Evolutionary conservation across 129 eudicot genomes (phyloP).

Genomic region (Flaveria linearis): DNA sequence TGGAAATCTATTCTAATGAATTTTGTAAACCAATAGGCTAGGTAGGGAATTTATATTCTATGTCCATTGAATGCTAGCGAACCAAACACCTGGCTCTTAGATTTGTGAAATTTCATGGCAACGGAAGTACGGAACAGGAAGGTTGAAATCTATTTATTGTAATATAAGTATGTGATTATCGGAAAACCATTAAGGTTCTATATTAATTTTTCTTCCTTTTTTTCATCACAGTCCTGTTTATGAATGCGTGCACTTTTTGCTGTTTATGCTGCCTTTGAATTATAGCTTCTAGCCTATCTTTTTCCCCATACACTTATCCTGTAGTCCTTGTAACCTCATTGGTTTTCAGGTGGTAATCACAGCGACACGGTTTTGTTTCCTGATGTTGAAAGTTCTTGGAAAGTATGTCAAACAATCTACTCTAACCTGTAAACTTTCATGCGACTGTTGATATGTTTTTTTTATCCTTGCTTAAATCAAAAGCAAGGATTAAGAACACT

Average conservation of each 20-base stretch:
- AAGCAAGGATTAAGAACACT: not conserved
- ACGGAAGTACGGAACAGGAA: not conserved
- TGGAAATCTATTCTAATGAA: not conserved
- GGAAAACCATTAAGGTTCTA: constrained; percentile 5
- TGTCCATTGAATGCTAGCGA: not conserved
- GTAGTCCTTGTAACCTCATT: not conserved
- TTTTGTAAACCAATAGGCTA: not conserved
- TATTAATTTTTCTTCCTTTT: not conserved
- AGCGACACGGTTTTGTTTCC: constrained; percentile 79
- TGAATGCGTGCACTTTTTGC: not conserved
- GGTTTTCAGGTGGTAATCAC: constrained; percentile 61
- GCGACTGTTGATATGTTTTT: not conserved
- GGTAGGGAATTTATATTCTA: not conserved
- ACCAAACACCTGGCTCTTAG: not conserved
- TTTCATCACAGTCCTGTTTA: not conserved
- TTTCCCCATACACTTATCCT: not conserved
- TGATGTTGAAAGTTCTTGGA: constrained; percentile 88
- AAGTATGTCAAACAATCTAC: constrained; percentile 48
- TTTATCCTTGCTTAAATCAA: not conserved
- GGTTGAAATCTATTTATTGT: no score
- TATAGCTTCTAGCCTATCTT: not conserved
- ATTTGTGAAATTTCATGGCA: constrained; percentile 15
- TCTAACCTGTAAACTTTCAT: constrained; percentile 8
- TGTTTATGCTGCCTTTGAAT: constrained; percentile 12
- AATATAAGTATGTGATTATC: not conserved